Evolutionary conservation across 2,329 filamentous ascomycete genomes (phyloP).

Genomic region (Aspergillus ruber): DNA sequence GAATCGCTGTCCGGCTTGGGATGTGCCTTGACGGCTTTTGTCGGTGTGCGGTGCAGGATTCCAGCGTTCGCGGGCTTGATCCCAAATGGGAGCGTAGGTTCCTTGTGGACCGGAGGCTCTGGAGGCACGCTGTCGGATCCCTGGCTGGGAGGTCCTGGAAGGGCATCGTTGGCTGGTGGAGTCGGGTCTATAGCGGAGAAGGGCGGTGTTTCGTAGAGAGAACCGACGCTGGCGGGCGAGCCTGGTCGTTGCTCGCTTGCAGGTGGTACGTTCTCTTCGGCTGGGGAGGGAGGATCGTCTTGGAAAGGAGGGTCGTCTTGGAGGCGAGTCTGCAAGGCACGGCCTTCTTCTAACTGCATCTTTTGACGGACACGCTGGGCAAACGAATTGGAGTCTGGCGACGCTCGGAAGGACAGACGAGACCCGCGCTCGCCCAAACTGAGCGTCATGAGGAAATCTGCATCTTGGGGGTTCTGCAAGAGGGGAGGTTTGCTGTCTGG

Average conservation of each 20-base stretch:
- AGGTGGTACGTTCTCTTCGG: conserved; percentile 10
- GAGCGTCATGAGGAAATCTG: conserved; percentile 32
- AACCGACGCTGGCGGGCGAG: conserved; percentile 17
- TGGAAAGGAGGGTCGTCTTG: conserved; percentile 23
- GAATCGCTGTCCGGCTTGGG: too few relatives aligned
- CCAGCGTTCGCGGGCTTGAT: conserved; percentile 8
- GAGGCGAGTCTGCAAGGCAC: conserved; percentile 41
- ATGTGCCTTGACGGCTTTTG: conserved; percentile 5
- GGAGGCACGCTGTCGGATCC: conserved; percentile 12
- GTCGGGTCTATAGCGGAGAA: conserved; percentile 18
- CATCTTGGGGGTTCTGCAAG: conserved; percentile 29
- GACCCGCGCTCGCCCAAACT: conserved; percentile 23
- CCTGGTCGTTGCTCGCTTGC: conserved; percentile 2
- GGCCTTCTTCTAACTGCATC: conserved; percentile 49
- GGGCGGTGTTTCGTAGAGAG: conserved; percentile 23
- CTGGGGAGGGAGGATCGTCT: conserved; percentile 21
- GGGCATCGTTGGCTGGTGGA: conserved; percentile 18
- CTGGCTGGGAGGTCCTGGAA: conserved; percentile 21
- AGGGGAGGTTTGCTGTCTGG: conserved; percentile 22
- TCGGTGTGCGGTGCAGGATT: not conserved
- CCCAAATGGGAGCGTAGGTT: conserved; percentile 18
- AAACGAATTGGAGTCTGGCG: conserved; percentile 39
- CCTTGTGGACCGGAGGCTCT: conserved; percentile 9
- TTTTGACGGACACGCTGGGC: conserved; percentile 43
- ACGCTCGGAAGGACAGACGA: conserved; percentile 34